Percentiles rank a stretch among this genome's conserved stretches.
These are phyloP conservation scores for Eragrostis curvula DNA, from an alignment of 176 grass and related monocot genomes.

Conservation along the genomic window DNA sequence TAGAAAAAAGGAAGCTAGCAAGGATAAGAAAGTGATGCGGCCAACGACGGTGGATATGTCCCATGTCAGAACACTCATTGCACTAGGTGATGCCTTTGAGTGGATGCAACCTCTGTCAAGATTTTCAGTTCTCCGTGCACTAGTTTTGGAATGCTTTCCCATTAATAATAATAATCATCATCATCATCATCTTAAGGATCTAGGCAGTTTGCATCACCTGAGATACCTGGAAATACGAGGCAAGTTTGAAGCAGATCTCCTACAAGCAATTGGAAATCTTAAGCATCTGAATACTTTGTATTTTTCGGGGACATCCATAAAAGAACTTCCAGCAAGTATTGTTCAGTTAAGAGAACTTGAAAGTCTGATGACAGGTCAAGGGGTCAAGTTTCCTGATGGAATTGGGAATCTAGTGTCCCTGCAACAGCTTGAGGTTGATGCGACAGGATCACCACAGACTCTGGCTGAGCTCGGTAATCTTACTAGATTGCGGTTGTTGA, in stretches of 20 bases:
- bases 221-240: not conserved
- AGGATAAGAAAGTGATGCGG: too few relatives aligned
- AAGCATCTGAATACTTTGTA: not conserved
- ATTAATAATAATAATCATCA: not conserved
- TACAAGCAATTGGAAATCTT: not conserved
- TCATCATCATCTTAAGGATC: not conserved
- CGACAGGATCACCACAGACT: not conserved
- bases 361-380: not conserved
- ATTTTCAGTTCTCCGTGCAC: too few relatives aligned
- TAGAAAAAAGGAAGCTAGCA: too few relatives aligned
- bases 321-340: not conserved
- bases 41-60: too few relatives aligned
- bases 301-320: rapidly evolving
- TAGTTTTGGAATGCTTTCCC: not conserved
- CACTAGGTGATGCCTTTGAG: too few relatives aligned
- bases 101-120: too few relatives aligned
- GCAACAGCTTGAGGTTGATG: too few relatives aligned
- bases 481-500: not conserved
- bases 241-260: not conserved
- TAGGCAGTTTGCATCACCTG: not conserved
- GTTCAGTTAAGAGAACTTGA: not conserved
- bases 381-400: not conserved
- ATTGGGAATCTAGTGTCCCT: too few relatives aligned
- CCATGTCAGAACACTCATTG: too few relatives aligned
- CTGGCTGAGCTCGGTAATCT: not conserved